Conservation (phyloP, 192 early-diverging fungal genomes). For the Umbelopsis vinacea region DNA sequence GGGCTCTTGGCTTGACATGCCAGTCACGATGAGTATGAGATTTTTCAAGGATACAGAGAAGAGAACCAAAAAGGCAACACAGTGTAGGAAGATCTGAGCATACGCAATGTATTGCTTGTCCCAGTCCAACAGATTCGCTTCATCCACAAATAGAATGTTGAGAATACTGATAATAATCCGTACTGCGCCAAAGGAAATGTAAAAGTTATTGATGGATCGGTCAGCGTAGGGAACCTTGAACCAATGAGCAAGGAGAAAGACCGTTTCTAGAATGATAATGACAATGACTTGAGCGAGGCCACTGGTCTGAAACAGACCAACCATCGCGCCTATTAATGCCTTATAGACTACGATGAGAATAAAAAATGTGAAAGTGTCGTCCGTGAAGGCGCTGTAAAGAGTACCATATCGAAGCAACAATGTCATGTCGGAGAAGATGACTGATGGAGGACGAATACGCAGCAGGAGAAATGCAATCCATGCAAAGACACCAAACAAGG, state of each 20-base stretch:
- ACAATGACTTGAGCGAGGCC: slow-evolving; percentile 51
- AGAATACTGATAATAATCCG: slow-evolving; percentile 42
- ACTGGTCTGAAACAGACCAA: slow-evolving; percentile 47
- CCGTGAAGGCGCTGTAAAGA: slow-evolving; percentile 51
- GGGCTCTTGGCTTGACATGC: slow-evolving; percentile 25
- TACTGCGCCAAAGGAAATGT: slow-evolving; percentile 37
- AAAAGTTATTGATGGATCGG: slow-evolving; percentile 41
- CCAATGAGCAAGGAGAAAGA: slow-evolving; percentile 43
- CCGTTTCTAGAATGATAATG: slow-evolving; percentile 41
- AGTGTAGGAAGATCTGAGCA: slow-evolving; percentile 47
- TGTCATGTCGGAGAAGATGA: slow-evolving; percentile 43
- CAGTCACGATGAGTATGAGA: slow-evolving; percentile 24
- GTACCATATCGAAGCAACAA: slow-evolving; percentile 49
- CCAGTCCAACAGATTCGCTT: slow-evolving; percentile 13
- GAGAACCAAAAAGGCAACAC: slow-evolving; percentile 44
- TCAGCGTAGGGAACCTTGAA: slow-evolving; percentile 49
- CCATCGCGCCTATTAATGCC: slow-evolving; percentile 41
- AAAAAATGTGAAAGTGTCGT: slow-evolving; percentile 46
- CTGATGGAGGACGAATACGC: slow-evolving; percentile 33
- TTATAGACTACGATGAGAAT: slow-evolving; percentile 38
- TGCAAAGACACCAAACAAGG: slow-evolving; percentile 34
- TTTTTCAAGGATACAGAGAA: slow-evolving; percentile 41
- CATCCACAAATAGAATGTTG: slow-evolving; percentile 43
- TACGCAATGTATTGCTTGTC: slow-evolving; percentile 49
- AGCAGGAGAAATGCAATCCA: slow-evolving; percentile 45